These are phyloP conservation scores for Chytriomyces hyalinus DNA, from an alignment of 192 early-diverging fungal genomes.

Conservation along the genomic window DNA sequence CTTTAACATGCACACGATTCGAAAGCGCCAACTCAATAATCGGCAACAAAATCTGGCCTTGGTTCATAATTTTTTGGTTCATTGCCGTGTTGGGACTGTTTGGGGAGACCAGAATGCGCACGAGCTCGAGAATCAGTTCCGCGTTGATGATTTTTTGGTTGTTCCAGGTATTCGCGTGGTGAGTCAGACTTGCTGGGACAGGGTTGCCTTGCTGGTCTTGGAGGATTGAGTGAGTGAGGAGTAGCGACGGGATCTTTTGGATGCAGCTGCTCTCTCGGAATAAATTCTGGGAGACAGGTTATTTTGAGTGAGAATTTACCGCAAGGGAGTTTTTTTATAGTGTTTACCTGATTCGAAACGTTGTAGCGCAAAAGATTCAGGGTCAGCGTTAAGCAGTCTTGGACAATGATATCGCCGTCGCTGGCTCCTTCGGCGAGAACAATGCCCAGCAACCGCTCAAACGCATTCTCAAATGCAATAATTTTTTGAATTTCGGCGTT, in stretches of 20 bases:
- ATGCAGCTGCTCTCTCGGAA: constrained; percentile 97
- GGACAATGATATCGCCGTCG: constrained; percentile 92
- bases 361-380: constrained; percentile 94
- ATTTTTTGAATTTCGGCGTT: constrained; percentile 99
- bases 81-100: constrained; percentile 83
- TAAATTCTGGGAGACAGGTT: constrained; percentile 64
- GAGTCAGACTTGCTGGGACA: constrained; percentile 46
- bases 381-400: constrained; percentile 93
- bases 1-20: constrained; percentile 75
- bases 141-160: constrained; percentile 89
- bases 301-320: background rate
- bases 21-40: constrained; percentile 81
- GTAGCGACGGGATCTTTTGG: constrained; percentile 80
- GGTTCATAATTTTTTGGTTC: constrained; percentile 86
- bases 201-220: constrained; percentile 42
- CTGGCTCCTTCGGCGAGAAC: constrained; percentile 90
- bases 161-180: constrained; percentile 60
- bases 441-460: constrained; percentile 88
- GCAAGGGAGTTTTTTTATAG: background rate
- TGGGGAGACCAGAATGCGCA: constrained; percentile 87
- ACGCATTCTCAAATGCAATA: constrained; percentile 97
- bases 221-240: constrained; percentile 57
- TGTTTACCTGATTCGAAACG: constrained; percentile 93
- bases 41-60: constrained; percentile 78
- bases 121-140: constrained; percentile 84